Conservation (phyloP, 2,329 filamentous ascomycete genomes). For the Cordyceps fumosorosea region DNA sequence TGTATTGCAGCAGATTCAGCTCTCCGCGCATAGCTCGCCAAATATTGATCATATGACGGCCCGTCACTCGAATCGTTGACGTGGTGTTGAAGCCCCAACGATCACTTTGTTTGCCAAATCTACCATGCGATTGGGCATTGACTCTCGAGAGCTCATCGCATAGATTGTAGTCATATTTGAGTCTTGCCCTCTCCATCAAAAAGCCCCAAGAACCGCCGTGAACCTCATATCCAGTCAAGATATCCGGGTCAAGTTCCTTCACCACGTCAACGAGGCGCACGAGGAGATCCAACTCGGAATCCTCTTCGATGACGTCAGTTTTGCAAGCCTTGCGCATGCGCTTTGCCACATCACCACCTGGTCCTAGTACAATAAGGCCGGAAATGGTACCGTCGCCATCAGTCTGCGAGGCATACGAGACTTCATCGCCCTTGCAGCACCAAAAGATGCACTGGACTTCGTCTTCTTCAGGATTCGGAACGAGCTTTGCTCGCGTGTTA, state of each 20-base stretch:
- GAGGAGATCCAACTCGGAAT: slow-evolving; percentile 76
- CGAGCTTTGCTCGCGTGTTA: slow-evolving; percentile 72
- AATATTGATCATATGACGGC: slow-evolving; percentile 92
- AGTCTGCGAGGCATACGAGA: slow-evolving; percentile 29
- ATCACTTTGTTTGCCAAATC: slow-evolving; percentile 80
- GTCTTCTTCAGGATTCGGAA: slow-evolving; percentile 86
- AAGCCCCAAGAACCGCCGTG: slow-evolving; percentile 94
- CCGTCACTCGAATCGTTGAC: slow-evolving; percentile 86
- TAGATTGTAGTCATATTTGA: slow-evolving; percentile 84
- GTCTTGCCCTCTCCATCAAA: slow-evolving; percentile 77
- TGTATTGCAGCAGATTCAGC: slow-evolving; percentile 86
- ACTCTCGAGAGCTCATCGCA: slow-evolving; percentile 89
- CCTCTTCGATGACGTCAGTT: slow-evolving; percentile 65
- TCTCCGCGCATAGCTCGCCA: slow-evolving; percentile 96
- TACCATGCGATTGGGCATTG: slow-evolving; percentile 73
- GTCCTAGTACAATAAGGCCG: slow-evolving; percentile 68
- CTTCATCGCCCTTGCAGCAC: slow-evolving; percentile 74
- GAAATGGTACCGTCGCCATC: slow-evolving; percentile 45
- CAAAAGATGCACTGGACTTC: slow-evolving; percentile 86
- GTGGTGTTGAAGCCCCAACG: slow-evolving; percentile 92
- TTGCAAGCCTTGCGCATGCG: slow-evolving; percentile 56
- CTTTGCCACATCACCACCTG: slow-evolving; percentile 50
- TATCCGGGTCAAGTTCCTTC: slow-evolving; percentile 76
- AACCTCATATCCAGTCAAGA: slow-evolving; percentile 91
- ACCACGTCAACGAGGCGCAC: slow-evolving; percentile 84